A percentile compares a stretch with the other conserved stretches of the same genome.
Conservation (phyloP, 495 filamentous ascomycete genomes). For the Xylaria intraflava region DNA sequence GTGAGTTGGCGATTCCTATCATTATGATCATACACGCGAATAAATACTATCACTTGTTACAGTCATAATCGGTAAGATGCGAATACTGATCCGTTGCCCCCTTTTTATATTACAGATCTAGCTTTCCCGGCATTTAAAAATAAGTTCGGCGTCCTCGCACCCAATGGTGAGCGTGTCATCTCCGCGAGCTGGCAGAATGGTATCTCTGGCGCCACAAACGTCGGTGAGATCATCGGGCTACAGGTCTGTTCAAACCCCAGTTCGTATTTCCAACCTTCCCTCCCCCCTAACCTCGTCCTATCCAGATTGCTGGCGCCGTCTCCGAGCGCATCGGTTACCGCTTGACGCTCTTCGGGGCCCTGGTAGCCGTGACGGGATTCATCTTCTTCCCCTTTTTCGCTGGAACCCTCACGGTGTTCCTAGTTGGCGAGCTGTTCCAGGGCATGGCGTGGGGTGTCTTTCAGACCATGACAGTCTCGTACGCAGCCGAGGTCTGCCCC, state of each 20-base stretch:
- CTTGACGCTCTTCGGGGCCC: constrained; percentile 33
- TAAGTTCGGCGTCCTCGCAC: constrained; percentile 19
- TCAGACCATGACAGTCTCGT: constrained; percentile 46
- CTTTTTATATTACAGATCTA: no score
- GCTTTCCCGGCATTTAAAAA: constrained; percentile 24
- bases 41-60: background rate
- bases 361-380: constrained; percentile 39
- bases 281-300: constrained; percentile 28
- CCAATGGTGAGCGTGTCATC: constrained; percentile 27
- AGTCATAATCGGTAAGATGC: background rate
- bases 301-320: constrained; percentile 24
- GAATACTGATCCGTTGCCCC: background rate
- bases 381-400: constrained; percentile 59
- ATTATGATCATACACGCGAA: background rate
- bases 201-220: constrained; percentile 33
- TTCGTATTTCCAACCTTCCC: background rate
- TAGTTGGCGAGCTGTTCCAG: constrained; percentile 61
- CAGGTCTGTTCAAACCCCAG: constrained; percentile 13
- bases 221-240: constrained; percentile 36
- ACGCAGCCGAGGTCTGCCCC: constrained; percentile 55
- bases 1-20: constrained; percentile 11
- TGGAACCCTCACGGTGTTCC: constrained; percentile 50
- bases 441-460: constrained; percentile 68
- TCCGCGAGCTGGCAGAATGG: constrained; percentile 33
- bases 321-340: constrained; percentile 27